These are phyloP conservation scores for Lyophyllum atratum DNA, from an alignment of 768 basidiomycete species.

Conservation along the genomic window DNA sequence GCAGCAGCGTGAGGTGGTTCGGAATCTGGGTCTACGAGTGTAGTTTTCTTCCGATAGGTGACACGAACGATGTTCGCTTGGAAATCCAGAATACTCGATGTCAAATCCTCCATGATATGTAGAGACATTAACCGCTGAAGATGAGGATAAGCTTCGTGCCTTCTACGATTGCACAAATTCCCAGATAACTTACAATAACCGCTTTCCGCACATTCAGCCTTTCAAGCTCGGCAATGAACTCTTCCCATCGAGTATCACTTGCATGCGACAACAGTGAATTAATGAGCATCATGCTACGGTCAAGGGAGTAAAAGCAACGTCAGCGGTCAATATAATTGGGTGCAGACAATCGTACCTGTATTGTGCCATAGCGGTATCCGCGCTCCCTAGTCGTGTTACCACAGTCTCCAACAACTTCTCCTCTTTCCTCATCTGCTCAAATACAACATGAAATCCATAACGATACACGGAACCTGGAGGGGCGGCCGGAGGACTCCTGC, in stretches of 20 bases:
- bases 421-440: slow-evolving; percentile 78
- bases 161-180: not conserved
- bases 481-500: slow-evolving; percentile 49
- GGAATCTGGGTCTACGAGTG: slow-evolving; percentile 67
- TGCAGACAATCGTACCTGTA: slow-evolving; percentile 54
- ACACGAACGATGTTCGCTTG: slow-evolving; percentile 84
- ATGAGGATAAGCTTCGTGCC: not conserved
- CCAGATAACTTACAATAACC: slow-evolving; percentile 65
- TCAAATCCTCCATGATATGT: slow-evolving; percentile 78
- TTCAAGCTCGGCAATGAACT: slow-evolving; percentile 76
- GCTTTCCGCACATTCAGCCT: slow-evolving; percentile 78
- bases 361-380: slow-evolving; percentile 83
- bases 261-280: slow-evolving; percentile 83
- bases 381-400: slow-evolving; percentile 75
- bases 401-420: slow-evolving; percentile 75
- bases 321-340: not conserved
- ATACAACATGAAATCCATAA: slow-evolving; percentile 85
- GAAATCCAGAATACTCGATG: slow-evolving; percentile 84
- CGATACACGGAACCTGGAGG: slow-evolving; percentile 75
- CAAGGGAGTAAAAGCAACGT: slow-evolving; percentile 15
- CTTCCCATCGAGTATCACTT: slow-evolving; percentile 77
- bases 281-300: slow-evolving; percentile 84
- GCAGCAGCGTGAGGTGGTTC: slow-evolving; percentile 59
- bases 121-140: slow-evolving; percentile 78
- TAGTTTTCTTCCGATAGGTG: slow-evolving; percentile 79